Conservation (phyloP, 1,284 basidiomycete genomes). For the Microbotryum silenes-acaulis region DNA sequence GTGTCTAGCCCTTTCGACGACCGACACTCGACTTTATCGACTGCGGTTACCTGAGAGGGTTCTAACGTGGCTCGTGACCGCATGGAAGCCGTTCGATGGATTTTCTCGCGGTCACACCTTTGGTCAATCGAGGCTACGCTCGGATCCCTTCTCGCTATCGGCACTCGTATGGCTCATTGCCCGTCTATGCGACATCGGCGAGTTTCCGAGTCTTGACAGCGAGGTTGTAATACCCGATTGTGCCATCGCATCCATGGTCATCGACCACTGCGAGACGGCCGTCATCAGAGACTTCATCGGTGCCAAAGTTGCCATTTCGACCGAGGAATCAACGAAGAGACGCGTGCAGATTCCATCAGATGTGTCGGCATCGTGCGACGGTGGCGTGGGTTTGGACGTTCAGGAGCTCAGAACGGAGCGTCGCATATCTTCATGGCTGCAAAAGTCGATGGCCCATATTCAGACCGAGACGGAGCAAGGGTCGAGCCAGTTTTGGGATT, state of each 20-base stretch:
- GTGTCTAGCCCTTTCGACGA: slow-evolving; percentile 58
- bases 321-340: background rate
- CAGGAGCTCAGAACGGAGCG: too few relatives aligned
- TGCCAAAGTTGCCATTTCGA: slow-evolving; percentile 46
- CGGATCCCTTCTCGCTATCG: slow-evolving; percentile 51
- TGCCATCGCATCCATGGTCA: slow-evolving; percentile 53
- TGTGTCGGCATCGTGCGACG: background rate
- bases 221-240: slow-evolving; percentile 40
- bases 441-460: too few relatives aligned
- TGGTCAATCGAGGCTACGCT: slow-evolving; percentile 38
- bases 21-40: slow-evolving; percentile 69
- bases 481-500: slow-evolving; percentile 11
- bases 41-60: slow-evolving; percentile 76
- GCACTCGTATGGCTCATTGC: slow-evolving; percentile 57
- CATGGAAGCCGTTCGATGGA: slow-evolving; percentile 54
- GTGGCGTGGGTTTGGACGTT: background rate
- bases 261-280: slow-evolving; percentile 52
- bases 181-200: slow-evolving; percentile 41
- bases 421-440: too few relatives aligned
- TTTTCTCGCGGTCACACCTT: slow-evolving; percentile 17
- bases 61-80: slow-evolving; percentile 68
- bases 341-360: background rate
- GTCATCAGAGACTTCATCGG: slow-evolving; percentile 61
- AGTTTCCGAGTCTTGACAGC: slow-evolving; percentile 6
- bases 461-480: slow-evolving; percentile 44